Evolutionary conservation across 2,329 filamentous ascomycete genomes (phyloP).

Genomic region (Xylaria sp.): DNA sequence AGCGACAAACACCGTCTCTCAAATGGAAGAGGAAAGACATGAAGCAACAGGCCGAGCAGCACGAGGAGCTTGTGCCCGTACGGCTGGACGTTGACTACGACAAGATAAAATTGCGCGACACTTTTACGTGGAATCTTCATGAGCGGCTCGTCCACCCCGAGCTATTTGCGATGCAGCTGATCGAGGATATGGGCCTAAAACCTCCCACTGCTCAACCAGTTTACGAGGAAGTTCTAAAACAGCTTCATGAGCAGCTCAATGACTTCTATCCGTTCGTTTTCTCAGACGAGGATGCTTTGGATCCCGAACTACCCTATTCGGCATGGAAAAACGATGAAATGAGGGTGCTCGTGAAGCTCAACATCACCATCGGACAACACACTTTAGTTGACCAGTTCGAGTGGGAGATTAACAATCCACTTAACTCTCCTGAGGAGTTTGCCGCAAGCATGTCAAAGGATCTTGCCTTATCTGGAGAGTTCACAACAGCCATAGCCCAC

Average conservation of each 20-base stretch:
- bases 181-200: conserved; percentile 89
- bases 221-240: conserved; percentile 68
- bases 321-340: conserved; percentile 99
- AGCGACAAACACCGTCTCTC: conserved; percentile 76
- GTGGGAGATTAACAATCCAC: conserved; percentile 97
- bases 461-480: conserved; percentile 91
- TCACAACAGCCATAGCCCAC: conserved; percentile 96
- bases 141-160: conserved; percentile 84
- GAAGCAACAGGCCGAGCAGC: conserved; percentile 85
- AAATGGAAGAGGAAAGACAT: conserved; percentile 83
- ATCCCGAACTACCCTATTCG: conserved; percentile 87
- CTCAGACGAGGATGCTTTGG: conserved; percentile 88
- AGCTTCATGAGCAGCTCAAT: conserved; percentile 88
- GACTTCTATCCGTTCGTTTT: conserved; percentile 95
- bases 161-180: conserved; percentile 85
- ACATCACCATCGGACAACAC: conserved; percentile 95
- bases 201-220: conserved; percentile 74
- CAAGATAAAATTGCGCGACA: conserved; percentile 94
- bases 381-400: conserved; percentile 97
- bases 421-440: conserved; percentile 95
- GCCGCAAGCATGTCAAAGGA: conserved; percentile 89
- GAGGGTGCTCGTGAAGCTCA: conserved; percentile 93
- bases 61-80: conserved; percentile 91
- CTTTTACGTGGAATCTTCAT: conserved; percentile 98
- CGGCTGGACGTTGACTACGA: conserved; percentile 95